Evolutionary conservation across 23 red algal genomes (phyloP), one percentile per base, ranked within the genome.

Genomic region (Gracilaria caudata): DNA sequence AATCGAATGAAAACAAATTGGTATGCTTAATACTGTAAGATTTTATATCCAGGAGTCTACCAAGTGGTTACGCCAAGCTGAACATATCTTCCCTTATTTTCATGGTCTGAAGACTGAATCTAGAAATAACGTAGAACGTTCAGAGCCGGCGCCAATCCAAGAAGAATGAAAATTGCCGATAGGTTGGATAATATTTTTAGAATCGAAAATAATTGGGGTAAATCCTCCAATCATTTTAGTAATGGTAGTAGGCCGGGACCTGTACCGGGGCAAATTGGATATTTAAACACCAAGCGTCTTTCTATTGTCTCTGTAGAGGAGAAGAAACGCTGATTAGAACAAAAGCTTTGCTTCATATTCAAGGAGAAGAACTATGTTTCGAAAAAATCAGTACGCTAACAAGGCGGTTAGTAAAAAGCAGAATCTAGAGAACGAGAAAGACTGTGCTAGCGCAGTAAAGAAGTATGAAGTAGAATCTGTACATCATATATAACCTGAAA

Each of bases 1-100:
- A 38, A 80, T 24, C 59, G 53, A 80, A 0, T 57, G 58, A 39
- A 80, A 80, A 34, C 77, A 60, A 56, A 59, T 80, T 28, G 77
- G 51, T 19, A 80, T 32, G 77, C 35, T 80, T 0, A 80, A 26
- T 2, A 40, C 32, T 56, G 53, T 80, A 7, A 26, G 29, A 80
- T 40, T 21, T 20, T 80, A 57, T 56, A 59, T 59, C 77, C 9
- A 60, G 30, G 51, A 80, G 17, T 57, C 59, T 60, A 58, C 77
- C 17, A 80, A 56, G 47, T 80, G 77, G 46, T 24, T 63, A 58
- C 38, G 58, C 26, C 77, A 80, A 60, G 0, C 77, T 10, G 51
- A 80, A 29, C 0, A 80, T 23, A 30, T 60, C 0, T 80, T 58
- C 35, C 77, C 58, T 56, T 63, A 78, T 4, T 0, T 12, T 46